Percentiles rank a stretch among this genome's conserved stretches.
phyloP scores from a whole-genome alignment of 179 eudicot species.

The Beta corolliflora region DNA sequence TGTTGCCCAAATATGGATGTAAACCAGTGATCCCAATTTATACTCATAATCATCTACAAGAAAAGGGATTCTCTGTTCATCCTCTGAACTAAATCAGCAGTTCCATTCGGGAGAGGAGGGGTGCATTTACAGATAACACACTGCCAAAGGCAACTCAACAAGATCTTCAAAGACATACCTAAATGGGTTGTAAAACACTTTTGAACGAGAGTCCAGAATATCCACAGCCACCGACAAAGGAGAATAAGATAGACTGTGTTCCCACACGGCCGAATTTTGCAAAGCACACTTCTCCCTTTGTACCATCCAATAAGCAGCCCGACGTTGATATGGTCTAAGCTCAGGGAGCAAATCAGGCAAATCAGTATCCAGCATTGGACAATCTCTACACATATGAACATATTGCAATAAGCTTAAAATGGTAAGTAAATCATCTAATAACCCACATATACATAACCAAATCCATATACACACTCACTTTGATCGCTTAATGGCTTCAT shows the following conservation, averaged over 20 bases:
- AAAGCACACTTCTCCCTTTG: slow-evolving; percentile 73
- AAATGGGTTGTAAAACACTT: slow-evolving; percentile 87
- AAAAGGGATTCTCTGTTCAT: not conserved
- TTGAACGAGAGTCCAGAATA: slow-evolving; percentile 61
- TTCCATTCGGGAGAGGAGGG: not conserved
- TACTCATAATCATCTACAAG: not conserved
- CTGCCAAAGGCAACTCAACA: not conserved
- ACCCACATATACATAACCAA: slow-evolving; percentile 1
- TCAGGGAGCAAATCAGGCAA: slow-evolving; percentile 79
- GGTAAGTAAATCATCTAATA: not conserved
- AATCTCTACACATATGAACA: slow-evolving; percentile 44
- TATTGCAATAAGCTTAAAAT: slow-evolving; percentile 19
- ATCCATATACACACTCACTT: slow-evolving; percentile 57
- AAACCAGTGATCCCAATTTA: not conserved
- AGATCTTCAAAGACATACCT: slow-evolving; percentile 46
- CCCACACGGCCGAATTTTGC: slow-evolving; percentile 29
- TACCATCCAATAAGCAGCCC: slow-evolving; percentile 97
- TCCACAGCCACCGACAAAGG: slow-evolving; percentile 77
- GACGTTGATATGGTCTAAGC: slow-evolving; percentile 96
- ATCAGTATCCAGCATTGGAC: slow-evolving; percentile 67
- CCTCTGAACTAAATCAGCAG: not conserved
- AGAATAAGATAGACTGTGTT: slow-evolving; percentile 43
- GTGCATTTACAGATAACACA: not conserved
- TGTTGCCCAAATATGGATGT: not conserved
- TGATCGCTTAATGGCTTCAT: slow-evolving; percentile 93